Percentiles rank a stretch among this genome's conserved stretches.
Evolutionary conservation across 352 stramenopile genomes (phyloP).

Genomic region (Phytophthora palmivora): DNA sequence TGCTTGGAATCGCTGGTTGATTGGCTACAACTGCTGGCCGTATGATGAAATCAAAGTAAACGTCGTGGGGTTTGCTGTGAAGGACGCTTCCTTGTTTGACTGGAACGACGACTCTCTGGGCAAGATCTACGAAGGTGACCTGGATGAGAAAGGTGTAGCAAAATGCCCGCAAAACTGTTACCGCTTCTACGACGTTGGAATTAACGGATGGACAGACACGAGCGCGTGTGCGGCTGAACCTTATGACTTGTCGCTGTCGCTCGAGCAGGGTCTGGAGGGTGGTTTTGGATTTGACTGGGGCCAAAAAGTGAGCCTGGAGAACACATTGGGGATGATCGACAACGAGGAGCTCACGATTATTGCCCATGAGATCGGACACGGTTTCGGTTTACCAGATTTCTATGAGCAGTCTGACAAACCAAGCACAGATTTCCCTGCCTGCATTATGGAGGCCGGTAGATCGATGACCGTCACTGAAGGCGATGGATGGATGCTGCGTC

Average conservation of each 20-base stretch:
- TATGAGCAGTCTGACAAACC: constrained; percentile 14
- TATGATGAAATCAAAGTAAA: constrained; percentile 34
- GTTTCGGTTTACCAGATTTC: constrained; percentile 27
- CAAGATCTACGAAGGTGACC: constrained; percentile 25
- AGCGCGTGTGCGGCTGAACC: constrained; percentile 30
- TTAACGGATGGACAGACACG: constrained; percentile 27
- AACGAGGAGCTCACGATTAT: constrained; percentile 26
- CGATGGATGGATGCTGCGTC: constrained; percentile 16
- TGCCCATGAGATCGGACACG: constrained; percentile 44
- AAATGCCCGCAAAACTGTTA: constrained; percentile 41
- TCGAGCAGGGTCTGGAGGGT: constrained; percentile 15
- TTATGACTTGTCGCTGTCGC: constrained; percentile 50
- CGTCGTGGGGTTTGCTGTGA: constrained; percentile 42
- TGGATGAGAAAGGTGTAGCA: constrained; percentile 15
- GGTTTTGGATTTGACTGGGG: constrained; percentile 27
- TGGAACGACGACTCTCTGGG: constrained; percentile 44
- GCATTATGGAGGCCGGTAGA: constrained; percentile 11
- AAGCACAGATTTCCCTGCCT: constrained; percentile 1
- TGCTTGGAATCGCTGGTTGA: constrained; percentile 21
- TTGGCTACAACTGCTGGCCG: constrained; percentile 43
- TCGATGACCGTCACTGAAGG: constrained; percentile 16
- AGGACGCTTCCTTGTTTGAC: constrained; percentile 33
- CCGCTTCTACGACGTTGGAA: background rate
- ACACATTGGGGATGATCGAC: constrained; percentile 32
- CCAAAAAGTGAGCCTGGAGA: constrained; percentile 34